Evolutionary conservation across 306 rosid species (phyloP).

Genomic region (Corylus avellana): DNA sequence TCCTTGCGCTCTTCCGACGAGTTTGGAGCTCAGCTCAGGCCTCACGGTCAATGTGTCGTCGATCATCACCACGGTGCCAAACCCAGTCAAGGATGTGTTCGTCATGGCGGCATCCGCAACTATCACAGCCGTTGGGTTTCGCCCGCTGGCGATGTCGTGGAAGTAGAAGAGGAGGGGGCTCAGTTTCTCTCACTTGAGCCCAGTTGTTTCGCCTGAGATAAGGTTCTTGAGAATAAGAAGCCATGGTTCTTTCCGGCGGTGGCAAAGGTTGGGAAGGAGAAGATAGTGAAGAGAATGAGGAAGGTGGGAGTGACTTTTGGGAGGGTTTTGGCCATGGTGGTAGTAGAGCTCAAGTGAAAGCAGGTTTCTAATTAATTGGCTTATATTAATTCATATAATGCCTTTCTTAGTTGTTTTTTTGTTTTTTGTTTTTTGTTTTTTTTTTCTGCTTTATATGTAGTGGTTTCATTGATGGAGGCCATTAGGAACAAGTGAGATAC

Average conservation of each 20-base stretch:
- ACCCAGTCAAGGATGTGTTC: slow-evolving; percentile 22
- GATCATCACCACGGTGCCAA: slow-evolving; percentile 55
- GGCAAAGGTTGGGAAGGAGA: background rate
- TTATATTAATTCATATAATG: no score
- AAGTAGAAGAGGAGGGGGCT: slow-evolving; percentile 56
- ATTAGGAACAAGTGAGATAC: no score
- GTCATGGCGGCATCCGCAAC: slow-evolving; percentile 42
- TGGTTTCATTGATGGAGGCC: no score
- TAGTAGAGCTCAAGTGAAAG: background rate
- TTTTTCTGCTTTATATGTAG: no score
- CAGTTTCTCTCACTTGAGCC: slow-evolving; percentile 37
- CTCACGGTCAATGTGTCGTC: slow-evolving; percentile 57
- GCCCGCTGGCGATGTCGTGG: slow-evolving; percentile 53
- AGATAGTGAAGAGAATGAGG: background rate
- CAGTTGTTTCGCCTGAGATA: slow-evolving; percentile 17
- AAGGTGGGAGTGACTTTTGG: background rate
- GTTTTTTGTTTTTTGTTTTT: no score
- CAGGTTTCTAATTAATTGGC: no score
- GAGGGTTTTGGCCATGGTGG: background rate
- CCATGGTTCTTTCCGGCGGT: background rate
- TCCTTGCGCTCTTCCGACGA: slow-evolving; percentile 68
- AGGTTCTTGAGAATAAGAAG: slow-evolving; percentile 13
- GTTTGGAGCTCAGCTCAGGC: slow-evolving; percentile 35
- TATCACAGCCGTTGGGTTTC: slow-evolving; percentile 41
- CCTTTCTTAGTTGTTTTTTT: no score